These are phyloP conservation scores for Chlamydomonas asymmetrica DNA, from an alignment of 139 green algal species.

Conservation along the genomic window DNA sequence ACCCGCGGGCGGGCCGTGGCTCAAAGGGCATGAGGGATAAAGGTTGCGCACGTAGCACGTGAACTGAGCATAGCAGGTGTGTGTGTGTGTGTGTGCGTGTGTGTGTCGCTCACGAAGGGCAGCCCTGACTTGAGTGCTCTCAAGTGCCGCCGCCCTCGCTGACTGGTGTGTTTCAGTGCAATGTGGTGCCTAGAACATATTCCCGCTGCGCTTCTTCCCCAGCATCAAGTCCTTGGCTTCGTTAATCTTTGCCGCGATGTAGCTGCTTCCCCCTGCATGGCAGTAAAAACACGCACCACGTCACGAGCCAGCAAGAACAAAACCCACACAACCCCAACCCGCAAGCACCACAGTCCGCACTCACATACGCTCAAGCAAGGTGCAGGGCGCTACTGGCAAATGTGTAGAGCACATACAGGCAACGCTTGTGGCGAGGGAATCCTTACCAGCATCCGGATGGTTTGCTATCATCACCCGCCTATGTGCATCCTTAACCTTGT, in stretches of 20 bases:
- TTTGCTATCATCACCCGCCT: slow-evolving; percentile 97
- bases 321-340: no score
- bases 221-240: slow-evolving; percentile 96
- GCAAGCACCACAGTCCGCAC: background rate
- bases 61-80: no score
- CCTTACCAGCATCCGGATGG: slow-evolving; percentile 85
- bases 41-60: no score
- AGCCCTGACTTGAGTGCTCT: no score
- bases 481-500: slow-evolving; percentile 94
- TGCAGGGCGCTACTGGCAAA: background rate
- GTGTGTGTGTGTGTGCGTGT: no score
- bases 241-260: slow-evolving; percentile 96
- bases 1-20: no score
- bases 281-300: background rate
- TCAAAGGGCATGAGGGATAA: no score
- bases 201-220: slow-evolving; percentile 69
- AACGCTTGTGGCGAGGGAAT: background rate
- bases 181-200: no score
- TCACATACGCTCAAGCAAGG: background rate
- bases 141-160: no score
- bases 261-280: slow-evolving; percentile 82
- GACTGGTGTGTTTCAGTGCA: no score
- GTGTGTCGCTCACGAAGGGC: no score
- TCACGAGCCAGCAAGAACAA: background rate
- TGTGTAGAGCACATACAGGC: background rate